Percentiles rank a stretch among this genome's conserved stretches.
Conservation (phyloP, 257 asterid genomes). For the Petunia secreta region DNA sequence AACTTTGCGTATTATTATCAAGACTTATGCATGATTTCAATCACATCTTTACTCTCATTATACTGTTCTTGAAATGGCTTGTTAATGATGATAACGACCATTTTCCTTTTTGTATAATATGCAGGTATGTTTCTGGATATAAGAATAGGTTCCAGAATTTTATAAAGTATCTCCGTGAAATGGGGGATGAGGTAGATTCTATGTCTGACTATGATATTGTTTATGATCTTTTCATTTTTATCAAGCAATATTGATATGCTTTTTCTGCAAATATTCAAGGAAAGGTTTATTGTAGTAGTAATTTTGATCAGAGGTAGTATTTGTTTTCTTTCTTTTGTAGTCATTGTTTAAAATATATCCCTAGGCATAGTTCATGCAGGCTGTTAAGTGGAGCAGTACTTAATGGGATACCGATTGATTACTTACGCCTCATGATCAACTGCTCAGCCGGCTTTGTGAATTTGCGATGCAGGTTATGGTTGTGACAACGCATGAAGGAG, state of each 20-base stretch:
- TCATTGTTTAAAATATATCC: neutral
- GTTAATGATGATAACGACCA: conserved; percentile 17
- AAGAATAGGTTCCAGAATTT: conserved; percentile 98
- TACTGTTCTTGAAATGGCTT: neutral
- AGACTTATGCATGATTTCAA: conserved; percentile 11
- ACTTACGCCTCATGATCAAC: conserved; percentile 14
- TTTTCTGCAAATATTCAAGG: neutral
- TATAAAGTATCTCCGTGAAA: conserved; percentile 88
- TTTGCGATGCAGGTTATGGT: conserved; percentile 80
- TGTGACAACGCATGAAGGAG: conserved; percentile 98
- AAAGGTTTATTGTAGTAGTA: neutral
- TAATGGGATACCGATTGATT: neutral
- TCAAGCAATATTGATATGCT: neutral
- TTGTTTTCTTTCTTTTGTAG: neutral
- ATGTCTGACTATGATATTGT: conserved; percentile 20
- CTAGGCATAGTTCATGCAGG: conserved; percentile 17
- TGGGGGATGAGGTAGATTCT: conserved; percentile 94
- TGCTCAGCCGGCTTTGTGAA: conserved; percentile 24
- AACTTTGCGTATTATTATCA: conserved; percentile 5
- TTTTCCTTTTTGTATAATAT: conserved; percentile 31
- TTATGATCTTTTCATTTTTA: neutral
- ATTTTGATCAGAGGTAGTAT: neutral
- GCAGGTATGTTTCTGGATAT: conserved; percentile 97
- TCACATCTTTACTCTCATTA: neutral
- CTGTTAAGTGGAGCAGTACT: conserved; percentile 13